Base-by-base conservation (phyloP, 192 early-diverging fungal genomes). In the Umbelopsis ramanniana region DNA sequence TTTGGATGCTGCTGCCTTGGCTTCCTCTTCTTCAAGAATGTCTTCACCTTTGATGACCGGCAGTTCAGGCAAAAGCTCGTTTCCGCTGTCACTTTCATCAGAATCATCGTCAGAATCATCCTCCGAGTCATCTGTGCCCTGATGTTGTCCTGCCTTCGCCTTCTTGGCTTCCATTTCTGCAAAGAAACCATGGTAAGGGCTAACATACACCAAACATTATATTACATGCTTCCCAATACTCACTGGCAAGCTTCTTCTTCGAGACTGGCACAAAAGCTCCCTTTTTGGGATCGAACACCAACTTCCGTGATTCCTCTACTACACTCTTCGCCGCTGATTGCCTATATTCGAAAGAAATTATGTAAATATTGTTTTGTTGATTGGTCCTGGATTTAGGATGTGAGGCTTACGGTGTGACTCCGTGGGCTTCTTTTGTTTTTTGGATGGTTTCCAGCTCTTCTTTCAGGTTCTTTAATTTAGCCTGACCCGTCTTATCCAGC, bases 401-500 rank as follows among this genome's bases (percentile, higher is more conserved):
- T 17, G 17, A 5, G 48, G 33, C 57, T 63, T 63, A 63, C 57
- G 57, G 57, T 19, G 23, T 63, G 4, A 63, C 17, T 19, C 57
- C 57, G 11, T 29, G 26, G 57, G 86, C 87, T 75, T 87, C 74
- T 81, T 89, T 82, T 17, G 87, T 79, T 33, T 89, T 85, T 43
- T 84, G 76, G 50, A 89, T 89, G 55, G 86, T 84, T n/a, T 71
- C 71, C 12, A 88, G 53, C 66, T 85, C 86, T 54, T 81, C 79
- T 46, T 81, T 78, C 21, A 87, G 55, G 46, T 75, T 71, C 24
- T 83, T 80, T 29, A 84, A 73, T 68, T 79, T 80, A 9, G 79
- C 74, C 24, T 78, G 70, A 7, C 76, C 80, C 37, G 75, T 75
- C 69, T 84, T 85, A 53, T 87, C 86, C 22, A 88, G 69, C 37